Conservation (phyloP, 2,329 filamentous ascomycete genomes). For the Aspergillus proliferans region DNA sequence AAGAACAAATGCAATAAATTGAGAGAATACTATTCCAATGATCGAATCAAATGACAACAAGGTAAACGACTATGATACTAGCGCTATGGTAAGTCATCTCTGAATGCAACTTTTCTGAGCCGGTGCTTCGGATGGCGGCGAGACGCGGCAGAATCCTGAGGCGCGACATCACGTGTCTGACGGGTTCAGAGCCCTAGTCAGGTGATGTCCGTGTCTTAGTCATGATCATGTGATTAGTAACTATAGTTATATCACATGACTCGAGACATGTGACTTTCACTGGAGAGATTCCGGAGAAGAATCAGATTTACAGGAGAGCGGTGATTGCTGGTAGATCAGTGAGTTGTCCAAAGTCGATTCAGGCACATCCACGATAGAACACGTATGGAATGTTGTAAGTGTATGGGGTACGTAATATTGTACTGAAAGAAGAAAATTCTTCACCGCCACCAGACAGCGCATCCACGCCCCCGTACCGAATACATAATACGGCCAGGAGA, state of each 20-base stretch:
- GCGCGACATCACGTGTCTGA: constrained; percentile 19
- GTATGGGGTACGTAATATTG: too few relatives aligned
- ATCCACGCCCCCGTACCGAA: too few relatives aligned
- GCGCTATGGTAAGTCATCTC: constrained; percentile 2
- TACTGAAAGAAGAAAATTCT: too few relatives aligned
- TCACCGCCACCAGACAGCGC: too few relatives aligned
- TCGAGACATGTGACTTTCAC: too few relatives aligned
- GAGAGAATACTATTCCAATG: not conserved
- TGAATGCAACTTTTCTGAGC: constrained; percentile 13
- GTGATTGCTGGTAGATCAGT: too few relatives aligned
- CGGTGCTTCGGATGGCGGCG: constrained; percentile 18
- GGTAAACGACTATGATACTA: not conserved
- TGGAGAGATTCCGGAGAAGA: too few relatives aligned
- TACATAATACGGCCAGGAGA: not conserved
- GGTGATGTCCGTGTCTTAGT: not conserved
- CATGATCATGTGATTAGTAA: not conserved
- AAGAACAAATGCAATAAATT: not conserved
- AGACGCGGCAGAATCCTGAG: constrained; percentile 25
- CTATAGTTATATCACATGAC: too few relatives aligned
- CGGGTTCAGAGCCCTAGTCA: constrained; percentile 8
- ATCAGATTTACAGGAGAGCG: too few relatives aligned
- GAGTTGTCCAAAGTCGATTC: too few relatives aligned
- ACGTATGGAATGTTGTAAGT: too few relatives aligned
- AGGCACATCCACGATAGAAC: too few relatives aligned
- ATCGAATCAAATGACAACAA: not conserved